These are phyloP conservation scores for Vanrija sp. DNA, from an alignment of 1,284 basidiomycete genomes.

Conservation along the genomic window DNA sequence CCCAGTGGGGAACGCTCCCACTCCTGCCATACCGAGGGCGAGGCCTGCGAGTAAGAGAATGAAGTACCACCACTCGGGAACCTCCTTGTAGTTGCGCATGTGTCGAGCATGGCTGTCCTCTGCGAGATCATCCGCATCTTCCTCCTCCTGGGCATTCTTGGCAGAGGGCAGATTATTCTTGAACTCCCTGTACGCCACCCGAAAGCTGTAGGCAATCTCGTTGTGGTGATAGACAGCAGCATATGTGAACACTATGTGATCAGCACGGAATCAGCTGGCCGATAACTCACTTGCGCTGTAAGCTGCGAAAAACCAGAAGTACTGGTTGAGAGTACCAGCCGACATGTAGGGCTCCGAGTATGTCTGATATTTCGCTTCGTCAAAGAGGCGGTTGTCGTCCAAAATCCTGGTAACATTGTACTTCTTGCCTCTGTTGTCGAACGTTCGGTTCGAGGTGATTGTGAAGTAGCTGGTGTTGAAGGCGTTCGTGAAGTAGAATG, in stretches of 20 bases:
- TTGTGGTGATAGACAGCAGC: slow-evolving; percentile 49
- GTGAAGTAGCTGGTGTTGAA: slow-evolving; percentile 37
- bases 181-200: slow-evolving; percentile 25
- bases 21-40: slow-evolving; percentile 44
- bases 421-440: slow-evolving; percentile 24
- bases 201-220: slow-evolving; percentile 47
- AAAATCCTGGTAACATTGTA: slow-evolving; percentile 45
- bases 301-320: slow-evolving; percentile 39
- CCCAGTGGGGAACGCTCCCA: slow-evolving; percentile 56
- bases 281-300: slow-evolving; percentile 32
- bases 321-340: slow-evolving; percentile 33
- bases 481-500: slow-evolving; percentile 27
- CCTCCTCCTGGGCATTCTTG: neutral
- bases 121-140: slow-evolving; percentile 18
- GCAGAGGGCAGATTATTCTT: neutral
- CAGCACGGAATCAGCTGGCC: too few species aligned
- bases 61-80: slow-evolving; percentile 66
- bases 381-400: slow-evolving; percentile 18
- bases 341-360: slow-evolving; percentile 40
- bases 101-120: slow-evolving; percentile 34
- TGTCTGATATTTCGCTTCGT: slow-evolving; percentile 31
- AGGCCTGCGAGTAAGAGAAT: slow-evolving; percentile 59
- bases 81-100: slow-evolving; percentile 60
- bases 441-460: slow-evolving; percentile 30
- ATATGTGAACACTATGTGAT: slow-evolving; percentile 52